Evolutionary conservation across 2,329 filamentous ascomycete species (phyloP).

Genomic region (Neofusicoccum umdonicola): DNA sequence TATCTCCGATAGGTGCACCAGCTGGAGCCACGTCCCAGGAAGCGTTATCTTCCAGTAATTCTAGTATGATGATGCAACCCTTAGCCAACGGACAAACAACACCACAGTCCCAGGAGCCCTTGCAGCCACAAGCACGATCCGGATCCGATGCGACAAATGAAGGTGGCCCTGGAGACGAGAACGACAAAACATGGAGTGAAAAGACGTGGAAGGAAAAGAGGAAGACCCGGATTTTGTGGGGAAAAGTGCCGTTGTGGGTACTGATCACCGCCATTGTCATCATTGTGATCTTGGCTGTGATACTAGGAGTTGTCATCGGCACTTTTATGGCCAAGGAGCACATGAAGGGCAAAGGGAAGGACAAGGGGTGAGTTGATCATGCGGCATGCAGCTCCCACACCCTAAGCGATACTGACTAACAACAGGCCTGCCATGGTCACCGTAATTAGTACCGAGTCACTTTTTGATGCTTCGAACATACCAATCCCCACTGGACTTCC

Average conservation of each 20-base stretch:
- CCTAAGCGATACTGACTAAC: background rate
- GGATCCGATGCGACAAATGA: background rate
- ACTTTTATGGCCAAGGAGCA: constrained; percentile 49
- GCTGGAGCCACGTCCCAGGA: constrained; percentile 1
- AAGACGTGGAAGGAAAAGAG: constrained; percentile 36
- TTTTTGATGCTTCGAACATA: constrained; percentile 52
- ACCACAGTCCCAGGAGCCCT: constrained; percentile 3
- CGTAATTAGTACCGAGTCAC: constrained; percentile 38
- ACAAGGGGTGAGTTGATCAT: constrained; percentile 25
- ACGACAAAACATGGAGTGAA: constrained; percentile 31
- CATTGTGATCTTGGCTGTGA: constrained; percentile 45
- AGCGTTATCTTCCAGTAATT: background rate
- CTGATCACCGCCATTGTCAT: constrained; percentile 46
- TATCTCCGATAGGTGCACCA: background rate
- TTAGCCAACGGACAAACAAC: background rate
- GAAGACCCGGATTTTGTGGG: constrained; percentile 46
- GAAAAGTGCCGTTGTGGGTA: constrained; percentile 52
- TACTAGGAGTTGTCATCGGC: constrained; percentile 55
- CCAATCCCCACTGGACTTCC: constrained; percentile 45
- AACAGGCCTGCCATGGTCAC: constrained; percentile 4
- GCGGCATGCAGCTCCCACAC: background rate
- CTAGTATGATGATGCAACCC: constrained; percentile 7
- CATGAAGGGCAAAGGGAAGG: constrained; percentile 27
- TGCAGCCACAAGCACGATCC: background rate
- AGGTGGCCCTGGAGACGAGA: constrained; percentile 13